Conservation (phyloP, 768 basidiomycete genomes). For the Naganishia onofrii region DNA sequence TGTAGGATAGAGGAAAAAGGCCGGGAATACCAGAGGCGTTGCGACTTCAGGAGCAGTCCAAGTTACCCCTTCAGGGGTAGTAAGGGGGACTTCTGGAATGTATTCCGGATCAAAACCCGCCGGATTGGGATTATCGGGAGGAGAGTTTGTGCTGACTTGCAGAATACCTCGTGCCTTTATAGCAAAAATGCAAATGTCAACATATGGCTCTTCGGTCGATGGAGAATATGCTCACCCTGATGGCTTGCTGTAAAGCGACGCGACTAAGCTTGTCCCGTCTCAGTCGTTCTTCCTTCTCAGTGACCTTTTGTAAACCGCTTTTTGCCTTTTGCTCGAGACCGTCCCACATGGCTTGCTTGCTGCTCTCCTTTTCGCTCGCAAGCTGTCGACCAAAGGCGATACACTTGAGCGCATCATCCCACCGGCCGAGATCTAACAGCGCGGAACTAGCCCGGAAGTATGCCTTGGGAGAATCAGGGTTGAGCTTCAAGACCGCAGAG, state of each 20-base stretch:
- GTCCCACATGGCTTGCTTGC: slow-evolving; percentile 58
- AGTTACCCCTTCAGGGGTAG: slow-evolving; percentile 40
- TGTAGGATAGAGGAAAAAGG: slow-evolving; percentile 91
- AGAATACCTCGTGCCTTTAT: slow-evolving; percentile 68
- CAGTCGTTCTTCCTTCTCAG: slow-evolving; percentile 48
- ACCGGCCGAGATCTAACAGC: slow-evolving; percentile 67
- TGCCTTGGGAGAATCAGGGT: slow-evolving; percentile 71
- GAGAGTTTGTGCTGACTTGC: slow-evolving; percentile 41
- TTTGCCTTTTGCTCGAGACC: slow-evolving; percentile 53
- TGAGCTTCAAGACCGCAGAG: slow-evolving; percentile 66
- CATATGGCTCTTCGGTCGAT: not conserved
- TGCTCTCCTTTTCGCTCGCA: slow-evolving; percentile 54
- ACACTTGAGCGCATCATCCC: slow-evolving; percentile 79
- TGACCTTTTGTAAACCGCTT: slow-evolving; percentile 51
- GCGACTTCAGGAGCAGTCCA: slow-evolving; percentile 58
- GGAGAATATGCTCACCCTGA: slow-evolving; percentile 59
- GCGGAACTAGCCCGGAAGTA: slow-evolving; percentile 80
- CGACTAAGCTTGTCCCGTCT: slow-evolving; percentile 56
- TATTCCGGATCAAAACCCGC: slow-evolving; percentile 44
- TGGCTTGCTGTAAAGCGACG: slow-evolving; percentile 60
- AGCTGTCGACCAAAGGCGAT: slow-evolving; percentile 67
- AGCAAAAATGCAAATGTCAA: slow-evolving; percentile 26
- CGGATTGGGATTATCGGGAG: slow-evolving; percentile 52
- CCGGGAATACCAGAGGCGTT: slow-evolving; percentile 71
- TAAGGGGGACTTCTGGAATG: slow-evolving; percentile 35